These are phyloP conservation scores for Boletus coffeatus DNA, from an alignment of 1,284 basidiomycete species.

Conservation along the genomic window DNA sequence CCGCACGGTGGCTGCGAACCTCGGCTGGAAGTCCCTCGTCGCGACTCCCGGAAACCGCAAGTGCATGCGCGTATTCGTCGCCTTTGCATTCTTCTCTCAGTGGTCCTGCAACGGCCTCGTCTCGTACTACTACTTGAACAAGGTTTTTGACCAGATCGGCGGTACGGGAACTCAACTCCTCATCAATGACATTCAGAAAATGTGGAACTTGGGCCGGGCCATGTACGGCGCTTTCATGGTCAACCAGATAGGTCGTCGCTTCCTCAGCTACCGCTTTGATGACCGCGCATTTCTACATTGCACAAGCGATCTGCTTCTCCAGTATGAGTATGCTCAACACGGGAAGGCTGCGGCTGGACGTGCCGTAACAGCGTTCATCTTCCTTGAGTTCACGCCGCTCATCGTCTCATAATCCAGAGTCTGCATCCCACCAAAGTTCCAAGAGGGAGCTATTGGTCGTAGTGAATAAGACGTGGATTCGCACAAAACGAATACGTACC, in stretches of 20 bases:
- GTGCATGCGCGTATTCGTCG: slow-evolving; percentile 61
- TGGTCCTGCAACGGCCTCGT: slow-evolving; percentile 75
- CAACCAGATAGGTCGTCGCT: slow-evolving; percentile 55
- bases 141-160: slow-evolving; percentile 67
- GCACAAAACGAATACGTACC: not conserved
- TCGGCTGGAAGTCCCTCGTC: slow-evolving; percentile 59
- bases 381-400: slow-evolving; percentile 71
- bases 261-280: slow-evolving; percentile 60
- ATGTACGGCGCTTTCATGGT: slow-evolving; percentile 51
- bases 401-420: slow-evolving; percentile 48
- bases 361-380: slow-evolving; percentile 72
- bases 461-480: not conserved
- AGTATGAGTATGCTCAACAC: slow-evolving; percentile 54
- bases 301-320: slow-evolving; percentile 68
- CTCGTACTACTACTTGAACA: slow-evolving; percentile 64
- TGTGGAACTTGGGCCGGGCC: slow-evolving; percentile 70
- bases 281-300: slow-evolving; percentile 54
- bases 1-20: slow-evolving; percentile 43
- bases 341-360: slow-evolving; percentile 45
- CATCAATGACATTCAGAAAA: slow-evolving; percentile 70
- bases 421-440: not conserved
- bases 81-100: slow-evolving; percentile 67
- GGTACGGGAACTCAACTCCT: slow-evolving; percentile 54
- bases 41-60: slow-evolving; percentile 57
- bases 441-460: not conserved